Base-by-base conservation (phyloP, 768 basidiomycete species). In the Lactarius hengduanensis region DNA sequence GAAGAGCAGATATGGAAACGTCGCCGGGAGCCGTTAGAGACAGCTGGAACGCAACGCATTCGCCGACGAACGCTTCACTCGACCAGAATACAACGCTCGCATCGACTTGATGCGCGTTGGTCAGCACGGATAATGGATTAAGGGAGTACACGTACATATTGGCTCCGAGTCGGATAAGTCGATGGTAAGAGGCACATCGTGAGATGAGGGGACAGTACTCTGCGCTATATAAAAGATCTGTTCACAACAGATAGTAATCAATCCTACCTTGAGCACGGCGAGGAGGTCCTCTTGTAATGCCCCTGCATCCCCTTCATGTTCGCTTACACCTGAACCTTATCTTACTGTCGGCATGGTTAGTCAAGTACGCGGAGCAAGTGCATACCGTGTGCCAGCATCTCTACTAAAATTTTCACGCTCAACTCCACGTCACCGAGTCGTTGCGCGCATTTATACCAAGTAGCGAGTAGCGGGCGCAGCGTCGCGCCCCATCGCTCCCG, bases 391-490 rank as follows among this genome's bases (percentile, higher is more conserved):
- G 86, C 86, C 63, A 96, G 78, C 85, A 96, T 89, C 75, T 96
- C 93, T 13, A 96, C 73, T 63, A 95, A 75, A n/a, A 96, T 75
- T 69, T 81, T 84, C 58, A 94, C 84, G 53, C 88, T 88, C 18
- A 88, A 80, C 65, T 91, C 91, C 22, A 91, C 84, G 70, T 93
- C 88, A 0, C 86, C 90, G 1, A 92, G 80, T 71, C 84, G 84
- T 74, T 89, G 88, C 1, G 91, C 91, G 74, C 92, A 96, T 2
- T 86, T 81, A 76, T 92, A 92, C 91, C 92, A 94, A 41, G 87
- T 86, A 43, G 81, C 79, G 54, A 96, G 80, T 13, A 97, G 83
- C 9, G 92, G 86, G 57, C 82, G 81, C 18, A 96, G 81, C 78
- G 97, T 83, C 0, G 83, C 73, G 10, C 80, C 79, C 95, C 95